phyloP scores from a whole-genome alignment of 345 rosid genomes.

The Aquilaria malaccensis region DNA sequence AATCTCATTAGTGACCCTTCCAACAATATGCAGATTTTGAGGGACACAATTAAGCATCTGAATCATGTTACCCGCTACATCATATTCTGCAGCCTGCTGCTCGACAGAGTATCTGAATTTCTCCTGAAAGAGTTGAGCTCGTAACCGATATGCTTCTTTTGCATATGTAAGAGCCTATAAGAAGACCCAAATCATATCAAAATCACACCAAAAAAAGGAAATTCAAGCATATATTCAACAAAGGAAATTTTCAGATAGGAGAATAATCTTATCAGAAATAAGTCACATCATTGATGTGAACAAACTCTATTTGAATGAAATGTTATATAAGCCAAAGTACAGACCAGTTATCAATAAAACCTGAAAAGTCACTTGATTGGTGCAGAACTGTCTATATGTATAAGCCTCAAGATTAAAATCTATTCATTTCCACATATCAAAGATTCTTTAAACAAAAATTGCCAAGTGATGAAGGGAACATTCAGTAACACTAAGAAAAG shows the following conservation, averaged over 20 bases:
- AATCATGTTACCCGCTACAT: constrained; percentile 30
- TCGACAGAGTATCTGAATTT: constrained; percentile 60
- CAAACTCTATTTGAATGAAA: no score
- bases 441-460: not conserved
- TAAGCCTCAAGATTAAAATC: not conserved
- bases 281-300: no score
- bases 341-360: not conserved
- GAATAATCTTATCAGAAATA: no score
- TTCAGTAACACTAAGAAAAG: not conserved
- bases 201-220: constrained; percentile 3
- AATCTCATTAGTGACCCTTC: constrained; percentile 41
- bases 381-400: no score
- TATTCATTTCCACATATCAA: not conserved
- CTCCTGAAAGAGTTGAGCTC: constrained; percentile 64
- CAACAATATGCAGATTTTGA: constrained; percentile 35
- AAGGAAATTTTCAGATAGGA: not conserved
- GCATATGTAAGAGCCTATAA: constrained; percentile 76
- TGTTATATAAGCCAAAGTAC: not conserved
- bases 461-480: not conserved
- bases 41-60: constrained; percentile 35
- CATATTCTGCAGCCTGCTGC: constrained; percentile 33
- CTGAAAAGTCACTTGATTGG: no score
- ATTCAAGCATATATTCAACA: not conserved
- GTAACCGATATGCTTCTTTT: constrained; percentile 66
- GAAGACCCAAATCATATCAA: constrained; percentile 2